Percentiles rank a stretch among this genome's conserved stretches.
Evolutionary conservation across 495 filamentous ascomycete species (phyloP).

Genomic region (Penicillium taxi): DNA sequence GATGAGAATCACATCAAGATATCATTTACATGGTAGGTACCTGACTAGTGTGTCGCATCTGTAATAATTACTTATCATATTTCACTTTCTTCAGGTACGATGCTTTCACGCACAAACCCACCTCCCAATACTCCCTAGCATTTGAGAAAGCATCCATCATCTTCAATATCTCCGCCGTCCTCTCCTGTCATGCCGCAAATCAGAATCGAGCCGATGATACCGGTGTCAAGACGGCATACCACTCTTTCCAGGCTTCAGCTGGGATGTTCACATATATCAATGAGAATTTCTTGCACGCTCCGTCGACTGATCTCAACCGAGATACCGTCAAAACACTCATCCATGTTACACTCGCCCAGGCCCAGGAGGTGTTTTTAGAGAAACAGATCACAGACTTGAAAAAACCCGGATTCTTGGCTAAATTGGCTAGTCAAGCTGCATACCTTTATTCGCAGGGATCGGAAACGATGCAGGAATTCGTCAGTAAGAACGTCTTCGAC

Average conservation of each 20-base stretch:
- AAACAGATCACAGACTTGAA: constrained; percentile 91
- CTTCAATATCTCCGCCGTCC: constrained; percentile 96
- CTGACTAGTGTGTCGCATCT: neutral
- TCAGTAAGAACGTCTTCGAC: constrained; percentile 85
- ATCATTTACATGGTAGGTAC: constrained; percentile 85
- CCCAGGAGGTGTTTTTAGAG: constrained; percentile 93
- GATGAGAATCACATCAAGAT: constrained; percentile 99
- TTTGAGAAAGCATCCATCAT: constrained; percentile 99
- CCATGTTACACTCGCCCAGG: constrained; percentile 85
- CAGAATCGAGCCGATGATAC: constrained; percentile 87
- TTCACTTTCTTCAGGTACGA: constrained; percentile 65
- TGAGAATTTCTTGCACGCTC: constrained; percentile 96
- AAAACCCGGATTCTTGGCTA: constrained; percentile 86
- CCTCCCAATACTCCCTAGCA: constrained; percentile 89
- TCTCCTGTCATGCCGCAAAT: constrained; percentile 91
- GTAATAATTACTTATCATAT: neutral
- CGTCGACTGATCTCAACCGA: constrained; percentile 85
- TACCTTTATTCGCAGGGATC: constrained; percentile 80
- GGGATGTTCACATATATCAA: constrained; percentile 99
- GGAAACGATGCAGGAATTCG: constrained; percentile 89
- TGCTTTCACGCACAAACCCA: constrained; percentile 94
- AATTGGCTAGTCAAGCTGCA: constrained; percentile 82
- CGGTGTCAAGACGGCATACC: constrained; percentile 91
- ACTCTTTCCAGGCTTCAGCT: constrained; percentile 95
- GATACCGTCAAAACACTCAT: constrained; percentile 95